phyloP scores from a whole-genome alignment of 2,329 filamentous ascomycete species.

The Penicillium brasilianum region DNA sequence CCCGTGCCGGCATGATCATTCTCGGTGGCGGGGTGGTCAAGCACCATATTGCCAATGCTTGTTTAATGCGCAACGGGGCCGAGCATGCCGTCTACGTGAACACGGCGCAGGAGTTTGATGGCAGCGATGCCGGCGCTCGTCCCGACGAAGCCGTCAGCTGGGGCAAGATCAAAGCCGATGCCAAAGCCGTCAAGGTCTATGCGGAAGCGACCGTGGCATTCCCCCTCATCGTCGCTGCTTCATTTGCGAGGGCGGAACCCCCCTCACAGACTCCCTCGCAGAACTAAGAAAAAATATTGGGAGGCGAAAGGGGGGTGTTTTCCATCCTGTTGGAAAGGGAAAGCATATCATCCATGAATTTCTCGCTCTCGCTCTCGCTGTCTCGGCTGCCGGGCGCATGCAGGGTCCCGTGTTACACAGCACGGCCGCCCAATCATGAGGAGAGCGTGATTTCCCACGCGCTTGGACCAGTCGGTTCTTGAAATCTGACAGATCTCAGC shows the following conservation, averaged over 20 bases:
- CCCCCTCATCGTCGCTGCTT: conserved; percentile 69
- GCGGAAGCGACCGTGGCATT: conserved; percentile 71
- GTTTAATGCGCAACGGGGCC: conserved; percentile 95
- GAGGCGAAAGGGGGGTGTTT: not conserved
- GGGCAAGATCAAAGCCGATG: conserved; percentile 95
- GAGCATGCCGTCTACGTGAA: conserved; percentile 98
- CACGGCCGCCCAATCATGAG: not conserved
- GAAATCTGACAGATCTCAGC: not conserved
- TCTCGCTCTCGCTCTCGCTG: too few relatives aligned
- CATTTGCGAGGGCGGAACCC: conserved; percentile 58
- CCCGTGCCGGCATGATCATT: conserved; percentile 91
- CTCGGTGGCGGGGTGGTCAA: conserved; percentile 94
- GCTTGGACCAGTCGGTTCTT: not conserved
- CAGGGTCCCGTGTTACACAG: conserved; percentile 15
- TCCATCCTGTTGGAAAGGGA: not conserved
- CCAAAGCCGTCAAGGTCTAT: conserved; percentile 83
- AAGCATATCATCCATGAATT: not conserved
- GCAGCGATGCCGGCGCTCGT: conserved; percentile 90
- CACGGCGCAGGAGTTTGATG: conserved; percentile 96
- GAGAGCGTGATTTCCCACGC: not conserved
- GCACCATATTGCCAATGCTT: conserved; percentile 98
- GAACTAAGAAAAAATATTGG: conserved; percentile 6
- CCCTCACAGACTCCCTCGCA: conserved; percentile 4
- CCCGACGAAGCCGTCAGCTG: conserved; percentile 97
- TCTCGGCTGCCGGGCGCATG: conserved; percentile 10